Percentiles rank a stretch among this genome's conserved stretches.
phyloP scores from a whole-genome alignment of 2,329 filamentous ascomycete genomes.

The Xylaria sp. region DNA sequence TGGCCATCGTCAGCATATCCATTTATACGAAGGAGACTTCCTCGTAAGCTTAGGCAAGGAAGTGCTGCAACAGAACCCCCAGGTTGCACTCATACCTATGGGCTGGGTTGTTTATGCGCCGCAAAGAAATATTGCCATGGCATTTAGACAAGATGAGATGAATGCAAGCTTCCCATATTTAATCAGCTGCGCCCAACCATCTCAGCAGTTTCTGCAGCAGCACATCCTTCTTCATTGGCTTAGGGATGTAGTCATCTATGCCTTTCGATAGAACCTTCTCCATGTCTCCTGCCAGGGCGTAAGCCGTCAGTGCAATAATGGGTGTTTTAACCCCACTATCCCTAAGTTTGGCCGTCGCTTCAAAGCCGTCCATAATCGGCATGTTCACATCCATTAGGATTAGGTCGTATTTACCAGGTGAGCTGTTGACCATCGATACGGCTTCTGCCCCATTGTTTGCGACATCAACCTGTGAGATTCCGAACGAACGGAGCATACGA shows the following conservation, averaged over 20 bases:
- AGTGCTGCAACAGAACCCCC: too few relatives aligned
- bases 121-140: background rate
- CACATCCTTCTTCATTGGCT: conserved; percentile 21
- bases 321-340: conserved; percentile 18
- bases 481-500: conserved; percentile 23
- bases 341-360: conserved; percentile 25
- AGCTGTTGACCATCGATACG: conserved; percentile 13
- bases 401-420: conserved; percentile 13
- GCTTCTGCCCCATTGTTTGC: conserved; percentile 25
- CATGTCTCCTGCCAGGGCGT: conserved; percentile 28
- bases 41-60: too few relatives aligned
- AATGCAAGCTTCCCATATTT: background rate
- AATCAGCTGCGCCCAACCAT: conserved; percentile 19
- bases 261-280: conserved; percentile 21
- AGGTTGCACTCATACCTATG: too few relatives aligned
- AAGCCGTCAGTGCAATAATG: conserved; percentile 29
- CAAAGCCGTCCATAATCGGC: conserved; percentile 31
- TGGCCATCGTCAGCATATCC: too few relatives aligned
- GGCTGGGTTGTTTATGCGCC: too few relatives aligned
- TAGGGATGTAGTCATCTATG: conserved; percentile 28
- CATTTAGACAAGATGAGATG: background rate
- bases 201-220: conserved; percentile 20
- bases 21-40: too few relatives aligned
- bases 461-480: conserved; percentile 24
- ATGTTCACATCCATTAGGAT: conserved; percentile 30